Conservation (phyloP, 208 protist genomes). For the Acanthamoeba triangularis region DNA sequence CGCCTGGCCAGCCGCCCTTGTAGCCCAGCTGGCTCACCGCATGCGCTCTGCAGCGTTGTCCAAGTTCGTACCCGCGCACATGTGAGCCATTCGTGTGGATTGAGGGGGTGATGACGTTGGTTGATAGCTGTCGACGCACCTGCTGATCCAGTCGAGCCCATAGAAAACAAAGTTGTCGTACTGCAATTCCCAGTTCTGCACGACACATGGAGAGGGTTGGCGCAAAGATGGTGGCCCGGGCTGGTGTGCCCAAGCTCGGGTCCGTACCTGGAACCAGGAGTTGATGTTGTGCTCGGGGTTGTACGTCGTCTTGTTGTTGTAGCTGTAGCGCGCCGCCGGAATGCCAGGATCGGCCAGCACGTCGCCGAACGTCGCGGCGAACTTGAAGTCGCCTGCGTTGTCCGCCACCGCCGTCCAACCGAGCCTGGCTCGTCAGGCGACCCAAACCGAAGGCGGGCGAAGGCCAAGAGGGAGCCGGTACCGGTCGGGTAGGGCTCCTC, state of each 20-base stretch:
- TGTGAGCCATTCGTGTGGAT: neutral
- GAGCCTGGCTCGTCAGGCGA: too few species aligned
- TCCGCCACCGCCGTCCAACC: neutral
- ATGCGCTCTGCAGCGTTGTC: neutral
- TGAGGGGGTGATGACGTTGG: too few species aligned
- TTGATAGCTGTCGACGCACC: neutral
- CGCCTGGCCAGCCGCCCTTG: conserved; percentile 37
- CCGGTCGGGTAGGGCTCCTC: too few species aligned
- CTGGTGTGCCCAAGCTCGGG: neutral
- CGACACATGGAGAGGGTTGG: too few species aligned
- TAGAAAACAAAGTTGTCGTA: conserved; percentile 1
- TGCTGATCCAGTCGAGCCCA: conserved; percentile 14
- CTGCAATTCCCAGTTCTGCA: conserved; percentile 14
- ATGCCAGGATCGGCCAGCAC: too few species aligned
- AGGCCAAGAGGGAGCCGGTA: neutral
- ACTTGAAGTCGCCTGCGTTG: neutral
- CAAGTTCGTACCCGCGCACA: too few species aligned
- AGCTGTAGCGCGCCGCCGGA: neutral
- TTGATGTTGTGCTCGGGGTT: conserved; percentile 14
- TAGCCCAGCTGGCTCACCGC: conserved; percentile 39
- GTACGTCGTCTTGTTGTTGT: conserved; percentile 5
- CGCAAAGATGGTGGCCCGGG: too few species aligned
- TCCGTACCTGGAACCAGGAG: conserved; percentile 14
- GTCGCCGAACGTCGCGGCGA: too few species aligned
- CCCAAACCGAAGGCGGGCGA: too few species aligned